A percentile compares a stretch with the other conserved stretches of the same genome.
phyloP scores from a whole-genome alignment of 768 basidiomycete genomes.

The Pleurotus tuoliensis region DNA sequence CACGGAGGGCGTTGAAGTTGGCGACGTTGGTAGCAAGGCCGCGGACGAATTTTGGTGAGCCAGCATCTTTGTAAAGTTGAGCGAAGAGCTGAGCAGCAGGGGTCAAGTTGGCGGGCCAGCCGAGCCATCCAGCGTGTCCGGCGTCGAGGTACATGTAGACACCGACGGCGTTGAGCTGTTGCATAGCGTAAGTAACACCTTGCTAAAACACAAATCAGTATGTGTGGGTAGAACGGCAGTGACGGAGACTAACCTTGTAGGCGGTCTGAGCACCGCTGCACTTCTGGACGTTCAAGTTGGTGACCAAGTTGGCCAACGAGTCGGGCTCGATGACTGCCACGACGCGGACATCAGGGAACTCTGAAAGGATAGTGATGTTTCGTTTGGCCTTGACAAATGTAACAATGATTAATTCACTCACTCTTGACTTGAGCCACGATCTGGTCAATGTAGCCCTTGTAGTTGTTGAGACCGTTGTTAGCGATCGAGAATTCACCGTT shows the following conservation, averaged over 20 bases:
- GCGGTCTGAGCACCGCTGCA: constrained; percentile 49
- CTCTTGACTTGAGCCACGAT: constrained; percentile 54
- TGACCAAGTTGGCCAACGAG: constrained; percentile 65
- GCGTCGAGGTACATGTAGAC: constrained; percentile 63
- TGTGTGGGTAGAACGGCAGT: neutral
- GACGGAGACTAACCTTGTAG: constrained; percentile 36
- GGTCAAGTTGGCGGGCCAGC: constrained; percentile 60
- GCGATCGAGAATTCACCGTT: constrained; percentile 64
- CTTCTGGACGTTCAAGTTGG: constrained; percentile 57
- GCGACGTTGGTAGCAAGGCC: constrained; percentile 53
- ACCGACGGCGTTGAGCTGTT: constrained; percentile 50
- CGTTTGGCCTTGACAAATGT: neutral
- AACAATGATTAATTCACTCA: constrained; percentile 19
- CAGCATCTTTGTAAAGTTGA: constrained; percentile 44
- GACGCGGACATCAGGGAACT: constrained; percentile 57
- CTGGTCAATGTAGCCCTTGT: constrained; percentile 58
- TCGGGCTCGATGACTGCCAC: constrained; percentile 67
- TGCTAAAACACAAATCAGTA: constrained; percentile 20
- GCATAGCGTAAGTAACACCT: constrained; percentile 52
- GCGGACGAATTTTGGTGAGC: constrained; percentile 53
- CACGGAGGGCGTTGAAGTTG: constrained; percentile 34
- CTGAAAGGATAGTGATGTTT: constrained; percentile 18
- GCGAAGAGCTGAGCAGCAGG: constrained; percentile 57
- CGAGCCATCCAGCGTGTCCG: constrained; percentile 64
- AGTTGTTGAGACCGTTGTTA: constrained; percentile 50